These are phyloP conservation scores for Globisporangium spinosum DNA, from an alignment of 352 stramenopile genomes.

Conservation along the genomic window DNA sequence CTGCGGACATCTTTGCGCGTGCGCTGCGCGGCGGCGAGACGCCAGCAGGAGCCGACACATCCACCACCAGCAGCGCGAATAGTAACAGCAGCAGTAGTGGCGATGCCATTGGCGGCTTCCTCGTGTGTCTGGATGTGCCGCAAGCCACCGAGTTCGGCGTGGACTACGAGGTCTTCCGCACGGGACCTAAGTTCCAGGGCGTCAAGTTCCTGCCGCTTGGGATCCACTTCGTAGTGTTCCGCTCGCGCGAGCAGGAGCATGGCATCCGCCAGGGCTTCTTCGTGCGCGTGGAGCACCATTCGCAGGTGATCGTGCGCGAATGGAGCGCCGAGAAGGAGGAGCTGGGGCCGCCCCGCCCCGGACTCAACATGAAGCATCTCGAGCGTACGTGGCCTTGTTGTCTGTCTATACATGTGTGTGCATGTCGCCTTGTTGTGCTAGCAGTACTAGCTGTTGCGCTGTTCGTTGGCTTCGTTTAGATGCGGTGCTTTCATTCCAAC, in stretches of 20 bases:
- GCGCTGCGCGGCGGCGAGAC: slow-evolving; percentile 21
- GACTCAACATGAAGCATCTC: slow-evolving; percentile 66
- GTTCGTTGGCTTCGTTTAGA: slow-evolving; percentile 20
- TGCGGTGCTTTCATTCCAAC: slow-evolving; percentile 70
- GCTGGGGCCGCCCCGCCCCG: slow-evolving; percentile 44
- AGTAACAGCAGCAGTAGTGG: background rate
- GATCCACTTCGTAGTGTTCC: slow-evolving; percentile 82
- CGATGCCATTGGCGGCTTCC: slow-evolving; percentile 30
- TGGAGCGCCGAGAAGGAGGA: slow-evolving; percentile 81
- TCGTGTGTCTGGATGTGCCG: slow-evolving; percentile 85
- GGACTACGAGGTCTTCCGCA: slow-evolving; percentile 86
- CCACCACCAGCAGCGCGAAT: background rate
- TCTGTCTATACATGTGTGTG: background rate
- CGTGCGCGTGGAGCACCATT: slow-evolving; percentile 48
- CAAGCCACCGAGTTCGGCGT: slow-evolving; percentile 75
- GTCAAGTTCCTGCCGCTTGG: slow-evolving; percentile 84
- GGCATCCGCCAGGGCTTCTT: slow-evolving; percentile 85
- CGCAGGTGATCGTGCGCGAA: slow-evolving; percentile 69
- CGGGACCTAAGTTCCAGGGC: slow-evolving; percentile 69
- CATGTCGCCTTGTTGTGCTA: background rate
- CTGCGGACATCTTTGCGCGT: slow-evolving; percentile 40
- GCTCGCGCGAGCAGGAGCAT: slow-evolving; percentile 69
- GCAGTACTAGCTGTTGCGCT: background rate
- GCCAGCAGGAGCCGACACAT: background rate
- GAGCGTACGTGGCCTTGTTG: slow-evolving; percentile 38